Percentiles rank a stretch among this genome's conserved stretches.
phyloP scores from a whole-genome alignment of 2,329 filamentous ascomycete genomes.

The Claviceps pazoutovae region DNA sequence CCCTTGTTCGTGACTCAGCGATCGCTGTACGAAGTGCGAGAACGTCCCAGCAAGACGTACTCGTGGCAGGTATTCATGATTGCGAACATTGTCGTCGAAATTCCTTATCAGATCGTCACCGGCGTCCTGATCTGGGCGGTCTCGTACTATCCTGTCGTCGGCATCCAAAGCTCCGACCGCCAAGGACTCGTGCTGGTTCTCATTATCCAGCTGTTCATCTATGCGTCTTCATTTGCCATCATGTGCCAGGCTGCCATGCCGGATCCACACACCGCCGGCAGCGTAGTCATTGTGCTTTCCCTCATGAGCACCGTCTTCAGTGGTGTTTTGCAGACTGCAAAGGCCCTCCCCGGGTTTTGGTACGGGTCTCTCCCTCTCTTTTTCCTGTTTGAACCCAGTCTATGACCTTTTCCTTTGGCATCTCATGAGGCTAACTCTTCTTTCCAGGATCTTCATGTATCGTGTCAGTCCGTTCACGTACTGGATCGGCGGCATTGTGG shows the following conservation, averaged over 20 bases:
- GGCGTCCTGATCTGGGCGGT: constrained; percentile 48
- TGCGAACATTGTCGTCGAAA: constrained; percentile 57
- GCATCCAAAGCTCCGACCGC: constrained; percentile 34
- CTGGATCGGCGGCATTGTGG: constrained; percentile 52
- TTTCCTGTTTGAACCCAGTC: background rate
- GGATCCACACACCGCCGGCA: constrained; percentile 52
- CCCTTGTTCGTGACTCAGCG: constrained; percentile 64
- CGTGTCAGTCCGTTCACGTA: constrained; percentile 54
- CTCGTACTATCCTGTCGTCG: constrained; percentile 53
- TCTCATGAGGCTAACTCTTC: background rate
- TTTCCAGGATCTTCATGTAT: constrained; percentile 52
- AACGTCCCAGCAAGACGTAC: constrained; percentile 61
- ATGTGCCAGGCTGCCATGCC: constrained; percentile 59
- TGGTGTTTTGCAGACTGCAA: constrained; percentile 47
- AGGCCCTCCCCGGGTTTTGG: constrained; percentile 53
- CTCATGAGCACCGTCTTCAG: constrained; percentile 47
- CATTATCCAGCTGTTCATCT: constrained; percentile 53
- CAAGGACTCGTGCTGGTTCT: constrained; percentile 54
- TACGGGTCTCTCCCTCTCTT: background rate
- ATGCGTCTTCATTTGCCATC: constrained; percentile 54
- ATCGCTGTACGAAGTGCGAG: constrained; percentile 62
- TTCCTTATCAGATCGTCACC: constrained; percentile 55
- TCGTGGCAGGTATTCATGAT: constrained; percentile 63
- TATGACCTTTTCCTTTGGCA: background rate
- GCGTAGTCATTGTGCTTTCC: constrained; percentile 45